Evolutionary conservation across 768 basidiomycete genomes (phyloP).

Genomic region (Termitomyces sp.): DNA sequence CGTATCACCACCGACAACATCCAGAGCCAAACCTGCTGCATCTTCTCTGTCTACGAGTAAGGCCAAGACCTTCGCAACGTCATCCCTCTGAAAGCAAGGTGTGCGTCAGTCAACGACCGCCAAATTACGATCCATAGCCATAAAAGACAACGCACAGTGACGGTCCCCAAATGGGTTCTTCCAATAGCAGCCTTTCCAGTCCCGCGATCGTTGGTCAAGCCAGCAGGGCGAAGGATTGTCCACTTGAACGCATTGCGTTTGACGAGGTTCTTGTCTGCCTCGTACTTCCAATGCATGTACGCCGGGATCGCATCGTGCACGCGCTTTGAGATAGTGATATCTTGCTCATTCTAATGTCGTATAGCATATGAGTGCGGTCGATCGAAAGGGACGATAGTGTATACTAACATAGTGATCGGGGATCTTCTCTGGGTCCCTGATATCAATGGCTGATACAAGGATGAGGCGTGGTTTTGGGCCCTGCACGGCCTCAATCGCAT

Average conservation of each 20-base stretch:
- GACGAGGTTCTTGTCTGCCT: slow-evolving; percentile 41
- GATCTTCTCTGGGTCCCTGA: slow-evolving; percentile 42
- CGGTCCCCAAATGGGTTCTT: slow-evolving; percentile 39
- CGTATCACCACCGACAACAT: slow-evolving; percentile 50
- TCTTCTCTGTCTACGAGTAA: slow-evolving; percentile 44
- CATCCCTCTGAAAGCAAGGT: slow-evolving; percentile 26
- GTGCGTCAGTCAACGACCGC: not conserved
- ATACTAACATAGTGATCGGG: slow-evolving; percentile 47
- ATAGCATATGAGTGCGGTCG: not conserved
- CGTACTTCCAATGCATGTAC: slow-evolving; percentile 45
- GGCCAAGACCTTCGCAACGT: slow-evolving; percentile 48
- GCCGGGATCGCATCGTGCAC: slow-evolving; percentile 38
- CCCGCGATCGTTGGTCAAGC: slow-evolving; percentile 43
- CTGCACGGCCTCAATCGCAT: slow-evolving; percentile 52
- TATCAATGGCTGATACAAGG: slow-evolving; percentile 54
- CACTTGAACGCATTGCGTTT: slow-evolving; percentile 53
- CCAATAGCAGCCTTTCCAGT: slow-evolving; percentile 49
- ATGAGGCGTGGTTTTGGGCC: slow-evolving; percentile 47
- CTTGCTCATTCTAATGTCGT: slow-evolving; percentile 35
- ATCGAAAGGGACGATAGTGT: not conserved
- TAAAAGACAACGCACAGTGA: slow-evolving; percentile 35
- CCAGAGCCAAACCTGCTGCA: slow-evolving; percentile 51
- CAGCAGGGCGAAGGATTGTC: slow-evolving; percentile 66
- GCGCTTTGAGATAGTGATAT: slow-evolving; percentile 34
- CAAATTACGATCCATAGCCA: not conserved